A percentile compares a stretch with the other conserved stretches of the same genome.
phyloP scores from a whole-genome alignment of 164 flowering plant genomes.

The Stephania yunnanensis region DNA sequence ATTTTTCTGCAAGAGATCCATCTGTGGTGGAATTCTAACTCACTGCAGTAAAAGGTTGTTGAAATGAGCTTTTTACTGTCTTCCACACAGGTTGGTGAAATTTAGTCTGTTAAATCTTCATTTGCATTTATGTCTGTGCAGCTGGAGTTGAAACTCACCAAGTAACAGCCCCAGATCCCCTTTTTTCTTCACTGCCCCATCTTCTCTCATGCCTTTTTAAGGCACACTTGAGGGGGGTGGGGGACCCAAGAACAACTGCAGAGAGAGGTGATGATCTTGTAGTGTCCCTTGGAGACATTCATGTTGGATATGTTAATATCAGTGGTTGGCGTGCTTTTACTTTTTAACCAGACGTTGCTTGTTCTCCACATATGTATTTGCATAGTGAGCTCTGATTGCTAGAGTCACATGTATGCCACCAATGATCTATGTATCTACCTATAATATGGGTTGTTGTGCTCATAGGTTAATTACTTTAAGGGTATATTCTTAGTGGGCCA shows the following conservation, averaged over 20 bases:
- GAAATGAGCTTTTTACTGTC: neutral
- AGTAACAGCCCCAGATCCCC: neutral
- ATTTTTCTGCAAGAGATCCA: neutral
- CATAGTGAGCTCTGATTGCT: neutral
- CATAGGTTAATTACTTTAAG: no score
- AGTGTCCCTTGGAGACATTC: neutral
- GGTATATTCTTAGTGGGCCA: no score
- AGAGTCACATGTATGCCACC: no score
- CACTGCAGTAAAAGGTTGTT: neutral
- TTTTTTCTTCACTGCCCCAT: neutral
- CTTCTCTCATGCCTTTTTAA: neutral
- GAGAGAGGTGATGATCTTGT: conserved; percentile 2
- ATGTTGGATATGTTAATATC: neutral
- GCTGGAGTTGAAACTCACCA: neutral
- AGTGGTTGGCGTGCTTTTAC: neutral
- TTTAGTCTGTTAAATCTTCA: neutral
- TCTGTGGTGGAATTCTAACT: neutral
- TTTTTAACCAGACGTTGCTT: neutral
- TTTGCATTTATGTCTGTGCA: neutral
- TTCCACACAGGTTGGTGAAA: neutral
- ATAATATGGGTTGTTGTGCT: no score
- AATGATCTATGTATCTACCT: no score
- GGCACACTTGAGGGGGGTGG: neutral
- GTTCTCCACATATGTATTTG: neutral
- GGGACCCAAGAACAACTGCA: conserved; percentile 1